Conservation (phyloP, 2,329 filamentous ascomycete genomes). For the Apiospora koreana region DNA sequence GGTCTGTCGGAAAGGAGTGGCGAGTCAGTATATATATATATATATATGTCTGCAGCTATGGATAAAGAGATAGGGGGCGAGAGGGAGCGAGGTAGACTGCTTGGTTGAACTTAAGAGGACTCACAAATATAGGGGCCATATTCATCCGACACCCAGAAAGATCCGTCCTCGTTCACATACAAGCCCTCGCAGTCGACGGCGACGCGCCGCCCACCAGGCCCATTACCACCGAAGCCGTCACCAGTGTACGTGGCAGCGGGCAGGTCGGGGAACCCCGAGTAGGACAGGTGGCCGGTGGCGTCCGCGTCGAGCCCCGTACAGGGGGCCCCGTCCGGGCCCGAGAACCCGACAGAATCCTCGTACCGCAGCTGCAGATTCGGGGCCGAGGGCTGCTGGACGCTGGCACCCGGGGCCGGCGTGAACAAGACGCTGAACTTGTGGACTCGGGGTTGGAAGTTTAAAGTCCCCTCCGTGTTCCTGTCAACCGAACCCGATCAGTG, state of each 20-base stretch:
- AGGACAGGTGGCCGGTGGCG: slow-evolving; percentile 51
- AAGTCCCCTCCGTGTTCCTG: slow-evolving; percentile 68
- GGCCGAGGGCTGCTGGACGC: slow-evolving; percentile 49
- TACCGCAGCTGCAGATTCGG: slow-evolving; percentile 66
- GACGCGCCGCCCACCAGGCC: slow-evolving; percentile 60
- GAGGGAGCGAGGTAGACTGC: not conserved
- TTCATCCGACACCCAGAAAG: slow-evolving; percentile 72
- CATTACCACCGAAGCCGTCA: slow-evolving; percentile 66
- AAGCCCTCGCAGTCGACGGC: slow-evolving; percentile 68
- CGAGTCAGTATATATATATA: not conserved
- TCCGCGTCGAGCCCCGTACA: slow-evolving; percentile 66
- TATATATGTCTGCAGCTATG: not conserved
- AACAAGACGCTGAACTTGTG: slow-evolving; percentile 68
- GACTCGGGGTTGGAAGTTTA: slow-evolving; percentile 67
- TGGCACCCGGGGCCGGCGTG: slow-evolving; percentile 52
- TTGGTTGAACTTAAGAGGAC: too few relatives aligned
- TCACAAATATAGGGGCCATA: slow-evolving; percentile 72
- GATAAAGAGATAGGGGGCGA: not conserved
- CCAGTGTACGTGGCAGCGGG: slow-evolving; percentile 65
- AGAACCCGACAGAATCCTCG: slow-evolving; percentile 64
- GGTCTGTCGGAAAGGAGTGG: slow-evolving; percentile 21
- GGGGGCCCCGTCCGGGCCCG: slow-evolving; percentile 61
- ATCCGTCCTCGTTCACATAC: slow-evolving; percentile 57
- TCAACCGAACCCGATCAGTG: too few relatives aligned
- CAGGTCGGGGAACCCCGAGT: slow-evolving; percentile 60